Evolutionary conservation across 2,329 filamentous ascomycete genomes (phyloP).

Genomic region (Colletotrichum godetiae): DNA sequence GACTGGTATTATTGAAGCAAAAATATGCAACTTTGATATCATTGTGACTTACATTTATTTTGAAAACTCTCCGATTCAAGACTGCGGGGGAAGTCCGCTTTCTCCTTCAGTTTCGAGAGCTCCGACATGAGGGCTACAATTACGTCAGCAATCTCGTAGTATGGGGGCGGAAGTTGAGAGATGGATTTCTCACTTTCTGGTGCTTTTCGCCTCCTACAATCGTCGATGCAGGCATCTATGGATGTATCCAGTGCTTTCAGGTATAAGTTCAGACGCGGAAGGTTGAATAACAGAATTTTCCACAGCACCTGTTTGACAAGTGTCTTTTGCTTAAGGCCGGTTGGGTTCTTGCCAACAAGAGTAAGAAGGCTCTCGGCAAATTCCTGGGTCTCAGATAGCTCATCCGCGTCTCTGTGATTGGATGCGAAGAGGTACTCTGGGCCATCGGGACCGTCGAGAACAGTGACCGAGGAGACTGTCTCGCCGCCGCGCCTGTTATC

Average conservation of each 20-base stretch:
- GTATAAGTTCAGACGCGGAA: constrained; percentile 3
- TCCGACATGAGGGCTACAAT: background rate
- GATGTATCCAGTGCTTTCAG: background rate
- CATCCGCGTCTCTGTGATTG: constrained; percentile 37
- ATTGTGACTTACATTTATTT: constrained; percentile 1
- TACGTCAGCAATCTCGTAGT: background rate
- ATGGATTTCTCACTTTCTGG: background rate
- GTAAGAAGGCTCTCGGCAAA: background rate
- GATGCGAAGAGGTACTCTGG: constrained; percentile 45
- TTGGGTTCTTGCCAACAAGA: background rate
- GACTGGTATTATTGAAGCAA: background rate
- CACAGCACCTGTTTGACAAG: constrained; percentile 3
- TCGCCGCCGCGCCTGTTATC: constrained; percentile 42
- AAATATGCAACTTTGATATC: no score
- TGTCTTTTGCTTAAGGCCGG: background rate
- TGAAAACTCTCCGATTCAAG: background rate
- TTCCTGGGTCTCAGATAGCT: background rate
- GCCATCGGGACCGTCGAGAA: constrained; percentile 42
- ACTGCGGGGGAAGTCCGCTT: background rate
- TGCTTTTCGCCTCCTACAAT: background rate
- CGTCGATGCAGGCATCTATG: background rate
- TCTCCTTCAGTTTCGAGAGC: background rate
- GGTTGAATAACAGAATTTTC: constrained; percentile 20
- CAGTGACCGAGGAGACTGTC: constrained; percentile 44
- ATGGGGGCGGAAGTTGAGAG: accelerated